phyloP scores from a whole-genome alignment of 306 rosid genomes.

The Malus orientalis region DNA sequence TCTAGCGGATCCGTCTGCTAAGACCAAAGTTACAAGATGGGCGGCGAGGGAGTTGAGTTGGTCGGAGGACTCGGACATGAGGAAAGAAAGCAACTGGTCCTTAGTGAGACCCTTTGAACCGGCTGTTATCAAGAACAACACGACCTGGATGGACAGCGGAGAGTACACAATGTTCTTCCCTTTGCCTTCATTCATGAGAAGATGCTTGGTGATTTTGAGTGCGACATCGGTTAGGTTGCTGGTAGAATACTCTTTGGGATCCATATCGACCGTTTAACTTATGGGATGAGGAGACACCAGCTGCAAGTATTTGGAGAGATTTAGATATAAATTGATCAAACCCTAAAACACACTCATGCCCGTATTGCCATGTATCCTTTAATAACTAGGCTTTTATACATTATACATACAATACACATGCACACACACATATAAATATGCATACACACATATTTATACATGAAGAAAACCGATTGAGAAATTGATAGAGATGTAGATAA shows the following conservation, averaged over 20 bases:
- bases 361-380: too few relatives aligned
- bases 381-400: too few relatives aligned
- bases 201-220: slow-evolving; percentile 33
- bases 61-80: slow-evolving; percentile 48
- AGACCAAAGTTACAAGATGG: slow-evolving; percentile 40
- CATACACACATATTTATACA: too few relatives aligned
- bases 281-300: too few relatives aligned
- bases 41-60: slow-evolving; percentile 53
- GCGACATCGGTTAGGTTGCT: slow-evolving; percentile 43
- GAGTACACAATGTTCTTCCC: slow-evolving; percentile 52
- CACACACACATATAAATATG: too few relatives aligned
- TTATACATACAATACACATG: too few relatives aligned
- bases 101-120: slow-evolving; percentile 64
- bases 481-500: too few relatives aligned
- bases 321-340: too few relatives aligned
- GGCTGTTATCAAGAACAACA: slow-evolving; percentile 55
- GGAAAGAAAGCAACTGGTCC: slow-evolving; percentile 66
- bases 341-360: too few relatives aligned
- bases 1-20: slow-evolving; percentile 42
- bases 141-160: slow-evolving; percentile 61
- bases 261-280: too few relatives aligned
- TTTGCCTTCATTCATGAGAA: slow-evolving; percentile 30
- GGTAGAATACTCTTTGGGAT: slow-evolving; percentile 22
- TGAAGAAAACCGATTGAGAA: too few relatives aligned
- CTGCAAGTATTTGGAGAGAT: too few relatives aligned